Conservation (phyloP, 179 eudicot species). For the Beta macrorhiza region DNA sequence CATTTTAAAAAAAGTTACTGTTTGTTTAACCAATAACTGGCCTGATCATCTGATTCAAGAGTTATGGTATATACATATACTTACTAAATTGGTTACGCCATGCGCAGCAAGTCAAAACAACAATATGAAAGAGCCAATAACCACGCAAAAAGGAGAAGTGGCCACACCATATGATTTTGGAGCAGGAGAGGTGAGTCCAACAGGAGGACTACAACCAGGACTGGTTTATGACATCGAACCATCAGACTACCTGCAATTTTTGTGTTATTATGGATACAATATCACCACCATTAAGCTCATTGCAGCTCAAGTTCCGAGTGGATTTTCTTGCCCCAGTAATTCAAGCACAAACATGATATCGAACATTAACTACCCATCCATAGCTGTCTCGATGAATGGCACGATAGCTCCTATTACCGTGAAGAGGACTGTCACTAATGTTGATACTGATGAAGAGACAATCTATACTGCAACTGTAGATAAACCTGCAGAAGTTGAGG, state of each 20-base stretch:
- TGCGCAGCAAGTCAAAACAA: constrained; percentile 55
- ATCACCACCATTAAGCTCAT: constrained; percentile 43
- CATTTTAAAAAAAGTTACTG: too few species aligned
- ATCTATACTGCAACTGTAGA: constrained; percentile 41
- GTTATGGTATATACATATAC: not conserved
- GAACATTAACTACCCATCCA: constrained; percentile 69
- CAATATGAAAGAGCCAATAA: constrained; percentile 41
- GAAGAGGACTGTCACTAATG: constrained; percentile 55
- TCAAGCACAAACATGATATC: constrained; percentile 46
- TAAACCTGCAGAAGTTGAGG: constrained; percentile 42
- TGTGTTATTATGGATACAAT: constrained; percentile 60
- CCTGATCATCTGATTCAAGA: too few species aligned
- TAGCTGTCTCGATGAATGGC: constrained; percentile 40
- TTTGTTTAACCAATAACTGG: too few species aligned
- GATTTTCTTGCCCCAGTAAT: constrained; percentile 47
- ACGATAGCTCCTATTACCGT: constrained; percentile 32
- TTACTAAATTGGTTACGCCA: not conserved
- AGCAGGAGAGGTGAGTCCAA: constrained; percentile 58
- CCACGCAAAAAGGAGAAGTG: constrained; percentile 38
- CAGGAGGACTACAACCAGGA: constrained; percentile 56
- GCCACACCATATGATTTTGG: constrained; percentile 73
- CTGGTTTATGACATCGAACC: constrained; percentile 52
- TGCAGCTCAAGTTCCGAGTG: constrained; percentile 36
- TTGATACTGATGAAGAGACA: constrained; percentile 34
- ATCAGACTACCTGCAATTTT: constrained; percentile 45